Conservation (phyloP, 805 yeast genomes). For the Candida methanosorbosa region DNA sequence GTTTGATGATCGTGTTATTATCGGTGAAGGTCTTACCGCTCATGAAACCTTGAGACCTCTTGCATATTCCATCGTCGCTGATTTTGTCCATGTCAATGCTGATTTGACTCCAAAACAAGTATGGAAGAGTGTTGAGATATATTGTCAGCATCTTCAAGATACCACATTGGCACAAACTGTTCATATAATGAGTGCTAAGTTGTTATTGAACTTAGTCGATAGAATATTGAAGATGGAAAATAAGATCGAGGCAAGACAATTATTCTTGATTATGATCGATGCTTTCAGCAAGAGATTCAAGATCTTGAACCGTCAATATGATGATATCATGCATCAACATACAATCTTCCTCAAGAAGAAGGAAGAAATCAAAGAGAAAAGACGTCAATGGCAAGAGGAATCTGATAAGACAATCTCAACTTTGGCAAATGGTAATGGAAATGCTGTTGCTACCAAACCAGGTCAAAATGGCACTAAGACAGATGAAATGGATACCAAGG, state of each 20-base stretch:
- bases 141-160: conserved; percentile 75
- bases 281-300: conserved; percentile 80
- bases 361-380: conserved; percentile 32
- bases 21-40: conserved; percentile 90
- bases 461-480: conserved; percentile 1
- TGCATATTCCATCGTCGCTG: conserved; percentile 94
- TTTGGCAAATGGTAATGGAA: conserved; percentile 11
- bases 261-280: conserved; percentile 78
- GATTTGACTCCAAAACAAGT: conserved; percentile 78
- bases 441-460: background rate
- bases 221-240: conserved; percentile 75
- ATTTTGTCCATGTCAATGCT: conserved; percentile 83
- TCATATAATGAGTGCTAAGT: conserved; percentile 93
- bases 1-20: conserved; percentile 77
- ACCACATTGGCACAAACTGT: conserved; percentile 77
- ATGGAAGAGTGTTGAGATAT: conserved; percentile 78
- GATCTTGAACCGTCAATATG: conserved; percentile 64
- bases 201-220: conserved; percentile 81
- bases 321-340: conserved; percentile 56
- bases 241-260: conserved; percentile 72
- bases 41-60: conserved; percentile 84
- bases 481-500: conserved; percentile 3
- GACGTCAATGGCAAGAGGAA: conserved; percentile 27
- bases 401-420: conserved; percentile 28
- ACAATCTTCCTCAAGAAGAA: conserved; percentile 38